These are phyloP conservation scores for Epicoccum nigrum DNA, from an alignment of 2,329 filamentous ascomycete species.

Conservation along the genomic window DNA sequence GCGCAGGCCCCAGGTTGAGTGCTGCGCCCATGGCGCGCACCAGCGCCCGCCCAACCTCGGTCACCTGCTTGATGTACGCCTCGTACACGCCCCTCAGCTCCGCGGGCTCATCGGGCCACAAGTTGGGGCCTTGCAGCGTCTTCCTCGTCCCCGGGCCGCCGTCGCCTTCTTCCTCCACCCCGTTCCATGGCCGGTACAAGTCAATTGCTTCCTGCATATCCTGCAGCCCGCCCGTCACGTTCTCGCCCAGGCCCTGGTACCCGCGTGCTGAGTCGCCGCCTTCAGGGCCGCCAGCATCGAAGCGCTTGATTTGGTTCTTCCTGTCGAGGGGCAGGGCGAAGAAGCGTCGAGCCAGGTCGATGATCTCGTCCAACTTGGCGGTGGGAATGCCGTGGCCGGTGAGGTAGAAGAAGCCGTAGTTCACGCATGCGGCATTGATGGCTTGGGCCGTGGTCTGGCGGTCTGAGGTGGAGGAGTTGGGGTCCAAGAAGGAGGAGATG, in stretches of 20 bases:
- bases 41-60: slow-evolving; percentile 41
- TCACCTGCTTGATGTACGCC: slow-evolving; percentile 37
- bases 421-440: slow-evolving; percentile 45
- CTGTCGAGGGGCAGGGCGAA: slow-evolving; percentile 37
- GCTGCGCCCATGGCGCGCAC: slow-evolving; percentile 50
- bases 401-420: slow-evolving; percentile 54
- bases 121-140: slow-evolving; percentile 50
- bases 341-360: slow-evolving; percentile 43
- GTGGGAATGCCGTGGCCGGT: slow-evolving; percentile 49
- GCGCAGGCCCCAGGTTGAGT: slow-evolving; percentile 33
- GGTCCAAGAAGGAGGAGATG: slow-evolving; percentile 47
- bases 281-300: slow-evolving; percentile 38
- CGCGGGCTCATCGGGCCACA: slow-evolving; percentile 48
- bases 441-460: slow-evolving; percentile 37
- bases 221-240: slow-evolving; percentile 42
- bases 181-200: slow-evolving; percentile 46
- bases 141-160: slow-evolving; percentile 29
- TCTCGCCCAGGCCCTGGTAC: slow-evolving; percentile 48
- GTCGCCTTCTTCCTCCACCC: slow-evolving; percentile 17
- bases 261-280: slow-evolving; percentile 48
- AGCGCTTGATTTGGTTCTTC: slow-evolving; percentile 45
- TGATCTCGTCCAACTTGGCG: slow-evolving; percentile 31
- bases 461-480: slow-evolving; percentile 9
- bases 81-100: slow-evolving; percentile 41
- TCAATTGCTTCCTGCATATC: slow-evolving; percentile 52